Evolutionary conservation across 192 early-diverging fungal genomes (phyloP).

Genomic region (Diversispora eburnea): DNA sequence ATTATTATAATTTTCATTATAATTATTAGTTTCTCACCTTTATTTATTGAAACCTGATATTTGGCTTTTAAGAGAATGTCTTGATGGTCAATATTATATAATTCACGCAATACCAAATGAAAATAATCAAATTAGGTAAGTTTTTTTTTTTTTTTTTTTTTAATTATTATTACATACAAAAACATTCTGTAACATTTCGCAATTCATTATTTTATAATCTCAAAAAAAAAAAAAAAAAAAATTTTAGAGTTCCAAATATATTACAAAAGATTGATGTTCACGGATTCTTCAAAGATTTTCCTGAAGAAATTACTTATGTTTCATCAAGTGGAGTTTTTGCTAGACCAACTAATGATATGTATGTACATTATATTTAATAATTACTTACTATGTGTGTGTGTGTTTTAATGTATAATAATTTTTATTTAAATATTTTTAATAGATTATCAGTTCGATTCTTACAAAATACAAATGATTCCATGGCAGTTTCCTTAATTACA

Average conservation of each 20-base stretch:
- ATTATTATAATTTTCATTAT: too few relatives aligned
- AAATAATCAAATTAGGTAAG: neutral
- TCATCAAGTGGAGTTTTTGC: neutral
- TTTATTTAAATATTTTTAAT: neutral
- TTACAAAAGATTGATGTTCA: conserved; percentile 19
- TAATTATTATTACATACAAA: too few relatives aligned
- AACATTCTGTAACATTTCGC: too few relatives aligned
- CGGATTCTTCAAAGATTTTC: neutral
- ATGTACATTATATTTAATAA: neutral
- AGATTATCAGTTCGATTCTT: conserved; percentile 5
- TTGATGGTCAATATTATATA: neutral
- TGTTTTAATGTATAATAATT: too few relatives aligned
- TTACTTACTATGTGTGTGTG: too few relatives aligned
- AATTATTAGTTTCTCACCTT: neutral
- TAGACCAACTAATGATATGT: neutral
- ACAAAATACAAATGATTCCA: conserved; percentile 11
- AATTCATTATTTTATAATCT: too few relatives aligned
- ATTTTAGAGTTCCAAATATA: conserved; percentile 11
- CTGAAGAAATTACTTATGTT: conserved; percentile 4
- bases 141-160: neutral
- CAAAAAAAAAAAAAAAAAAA: neutral
- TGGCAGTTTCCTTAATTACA: conserved; percentile 3
- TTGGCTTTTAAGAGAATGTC: neutral
- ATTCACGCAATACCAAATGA: neutral
- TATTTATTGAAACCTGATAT: neutral